A percentile compares a stretch with the other conserved stretches of the same genome.
phyloP scores from a whole-genome alignment of 805 yeast genomes.

The Kluyveromyces aestuarii region DNA sequence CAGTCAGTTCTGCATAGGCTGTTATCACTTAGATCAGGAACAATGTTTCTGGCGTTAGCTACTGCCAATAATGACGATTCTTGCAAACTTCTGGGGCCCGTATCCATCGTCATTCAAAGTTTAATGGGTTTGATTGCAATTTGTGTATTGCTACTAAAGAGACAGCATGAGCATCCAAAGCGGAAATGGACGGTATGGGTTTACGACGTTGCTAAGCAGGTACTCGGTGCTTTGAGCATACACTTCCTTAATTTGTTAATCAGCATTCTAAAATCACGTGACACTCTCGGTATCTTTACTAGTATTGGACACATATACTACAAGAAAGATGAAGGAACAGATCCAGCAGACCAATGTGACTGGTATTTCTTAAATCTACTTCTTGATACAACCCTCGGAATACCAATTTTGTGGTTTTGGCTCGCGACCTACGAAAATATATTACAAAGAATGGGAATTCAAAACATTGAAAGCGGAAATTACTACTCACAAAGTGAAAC shows the following conservation, averaged over 20 bases:
- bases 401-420: slow-evolving; percentile 61
- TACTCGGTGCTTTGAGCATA: slow-evolving; percentile 76
- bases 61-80: background rate
- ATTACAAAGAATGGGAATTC: slow-evolving; percentile 22
- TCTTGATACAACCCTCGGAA: slow-evolving; percentile 90
- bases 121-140: slow-evolving; percentile 70
- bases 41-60: background rate
- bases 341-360: slow-evolving; percentile 69
- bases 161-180: slow-evolving; percentile 73
- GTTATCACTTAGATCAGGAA: background rate
- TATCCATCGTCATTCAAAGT: slow-evolving; percentile 71
- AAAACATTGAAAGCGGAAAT: slow-evolving; percentile 41
- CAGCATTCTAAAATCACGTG: slow-evolving; percentile 43
- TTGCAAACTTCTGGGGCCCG: slow-evolving; percentile 75
- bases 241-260: slow-evolving; percentile 70
- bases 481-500: slow-evolving; percentile 31
- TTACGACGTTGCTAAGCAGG: slow-evolving; percentile 84
- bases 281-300: background rate
- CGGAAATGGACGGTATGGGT: slow-evolving; percentile 86
- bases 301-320: background rate
- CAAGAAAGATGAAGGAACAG: slow-evolving; percentile 20
- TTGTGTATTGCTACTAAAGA: slow-evolving; percentile 61
- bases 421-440: slow-evolving; percentile 44
- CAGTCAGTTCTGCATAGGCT: background rate
- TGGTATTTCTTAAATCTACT: slow-evolving; percentile 89